These are phyloP conservation scores for Fomes fomentarius DNA, from an alignment of 1,284 basidiomycete genomes.

Conservation along the genomic window DNA sequence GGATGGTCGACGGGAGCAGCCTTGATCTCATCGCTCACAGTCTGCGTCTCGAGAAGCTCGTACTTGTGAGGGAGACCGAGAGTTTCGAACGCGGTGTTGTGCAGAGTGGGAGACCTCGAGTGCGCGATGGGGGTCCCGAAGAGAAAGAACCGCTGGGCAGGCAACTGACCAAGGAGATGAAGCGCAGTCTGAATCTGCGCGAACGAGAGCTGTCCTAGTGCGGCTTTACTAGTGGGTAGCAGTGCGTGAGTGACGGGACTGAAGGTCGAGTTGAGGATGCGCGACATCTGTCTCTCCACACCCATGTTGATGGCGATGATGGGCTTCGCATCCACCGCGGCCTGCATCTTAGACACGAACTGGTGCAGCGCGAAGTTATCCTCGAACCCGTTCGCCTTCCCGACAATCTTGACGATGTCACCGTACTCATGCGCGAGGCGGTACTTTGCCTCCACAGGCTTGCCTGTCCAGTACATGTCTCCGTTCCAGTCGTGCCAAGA, in stretches of 20 bases:
- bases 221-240: conserved; percentile 83
- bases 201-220: conserved; percentile 92
- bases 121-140: conserved; percentile 90
- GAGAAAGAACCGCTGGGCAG: conserved; percentile 77
- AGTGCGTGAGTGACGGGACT: conserved; percentile 90
- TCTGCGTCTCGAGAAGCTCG: conserved; percentile 73
- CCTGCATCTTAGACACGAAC: conserved; percentile 60
- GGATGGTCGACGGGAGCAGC: conserved; percentile 39
- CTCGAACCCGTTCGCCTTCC: conserved; percentile 74
- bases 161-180: conserved; percentile 80
- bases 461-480: conserved; percentile 79
- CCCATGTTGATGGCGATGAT: conserved; percentile 97
- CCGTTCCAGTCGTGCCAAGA: conserved; percentile 97
- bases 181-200: conserved; percentile 84
- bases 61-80: conserved; percentile 88
- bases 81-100: conserved; percentile 86
- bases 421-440: conserved; percentile 68
- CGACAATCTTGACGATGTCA: conserved; percentile 93
- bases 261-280: conserved; percentile 86
- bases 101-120: conserved; percentile 91
- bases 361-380: conserved; percentile 84
- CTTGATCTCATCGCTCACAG: conserved; percentile 69
- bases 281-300: conserved; percentile 83
- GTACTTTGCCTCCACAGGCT: conserved; percentile 72
- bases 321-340: conserved; percentile 62